These are phyloP conservation scores for Mesembryanthemum crystallinum DNA, from an alignment of 148 eudicot species.

Conservation along the genomic window DNA sequence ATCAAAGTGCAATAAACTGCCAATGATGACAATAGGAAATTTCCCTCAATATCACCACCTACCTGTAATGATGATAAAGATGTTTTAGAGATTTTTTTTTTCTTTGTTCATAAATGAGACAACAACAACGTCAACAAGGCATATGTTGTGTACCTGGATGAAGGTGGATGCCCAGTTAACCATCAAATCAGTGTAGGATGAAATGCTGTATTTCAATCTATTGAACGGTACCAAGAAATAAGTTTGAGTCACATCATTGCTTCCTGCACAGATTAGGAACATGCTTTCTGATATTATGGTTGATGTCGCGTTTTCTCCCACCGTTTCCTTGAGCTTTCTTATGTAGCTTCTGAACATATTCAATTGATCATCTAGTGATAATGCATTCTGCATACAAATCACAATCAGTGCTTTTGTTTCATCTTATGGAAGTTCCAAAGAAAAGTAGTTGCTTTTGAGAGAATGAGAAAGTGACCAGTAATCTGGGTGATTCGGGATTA, in stretches of 20 bases:
- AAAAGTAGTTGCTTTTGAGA: neutral
- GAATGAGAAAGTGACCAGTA: constrained; percentile 38
- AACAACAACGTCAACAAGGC: neutral
- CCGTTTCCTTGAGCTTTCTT: constrained; percentile 24
- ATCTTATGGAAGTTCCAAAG: neutral
- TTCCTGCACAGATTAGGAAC: constrained; percentile 29
- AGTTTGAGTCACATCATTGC: constrained; percentile 29
- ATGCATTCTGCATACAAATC: constrained; percentile 16
- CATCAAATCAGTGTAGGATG: constrained; percentile 20
- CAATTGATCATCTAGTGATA: constrained; percentile 28
- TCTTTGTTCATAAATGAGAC: neutral
- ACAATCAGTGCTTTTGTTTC: neutral
- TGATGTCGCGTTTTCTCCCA: constrained; percentile 32
- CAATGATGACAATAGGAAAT: too few relatives aligned
- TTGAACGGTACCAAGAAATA: constrained; percentile 17
- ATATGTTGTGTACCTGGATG: constrained; percentile 20
- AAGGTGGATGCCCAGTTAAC: constrained; percentile 26
- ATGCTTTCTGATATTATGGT: constrained; percentile 24
- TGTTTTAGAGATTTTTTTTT: too few relatives aligned
- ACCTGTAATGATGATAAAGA: too few relatives aligned
- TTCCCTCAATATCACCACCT: too few relatives aligned
- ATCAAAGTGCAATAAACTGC: too few relatives aligned
- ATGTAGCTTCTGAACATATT: constrained; percentile 28
- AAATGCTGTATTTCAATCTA: constrained; percentile 4
- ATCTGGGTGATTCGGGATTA: constrained; percentile 36